Conservation (phyloP, 257 asterid genomes). For the Striga asiatica region DNA sequence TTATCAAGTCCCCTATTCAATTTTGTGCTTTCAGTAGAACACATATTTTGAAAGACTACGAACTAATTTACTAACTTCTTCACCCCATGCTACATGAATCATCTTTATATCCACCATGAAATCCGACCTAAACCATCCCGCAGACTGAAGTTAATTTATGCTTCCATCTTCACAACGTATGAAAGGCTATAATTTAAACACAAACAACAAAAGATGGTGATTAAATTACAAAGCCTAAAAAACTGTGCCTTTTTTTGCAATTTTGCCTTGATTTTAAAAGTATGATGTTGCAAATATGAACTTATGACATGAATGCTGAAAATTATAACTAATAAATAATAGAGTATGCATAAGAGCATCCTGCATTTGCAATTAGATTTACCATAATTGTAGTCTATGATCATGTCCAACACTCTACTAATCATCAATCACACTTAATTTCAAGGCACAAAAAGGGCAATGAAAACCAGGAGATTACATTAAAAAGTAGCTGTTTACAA, state of each 20-base stretch:
- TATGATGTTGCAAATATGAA: too few relatives aligned
- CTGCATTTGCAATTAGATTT: background rate
- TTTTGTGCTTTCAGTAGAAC: background rate
- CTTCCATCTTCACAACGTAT: too few relatives aligned
- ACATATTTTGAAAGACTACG: background rate
- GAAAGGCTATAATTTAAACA: too few relatives aligned
- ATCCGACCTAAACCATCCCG: constrained; percentile 71
- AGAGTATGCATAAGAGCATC: too few relatives aligned
- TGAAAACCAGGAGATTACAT: constrained; percentile 2
- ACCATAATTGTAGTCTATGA: too few relatives aligned
- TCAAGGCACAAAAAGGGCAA: background rate
- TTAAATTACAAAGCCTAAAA: too few relatives aligned
- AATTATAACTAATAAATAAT: too few relatives aligned
- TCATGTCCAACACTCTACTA: too few relatives aligned
- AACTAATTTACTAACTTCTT: background rate
- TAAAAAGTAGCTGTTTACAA: constrained; percentile 16
- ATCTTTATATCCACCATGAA: constrained; percentile 53
- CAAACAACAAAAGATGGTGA: too few relatives aligned
- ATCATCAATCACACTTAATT: background rate
- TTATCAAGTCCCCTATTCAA: background rate
- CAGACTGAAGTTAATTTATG: background rate
- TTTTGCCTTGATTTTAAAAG: too few relatives aligned
- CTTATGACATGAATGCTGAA: too few relatives aligned
- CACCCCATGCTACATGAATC: background rate
- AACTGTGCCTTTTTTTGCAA: too few relatives aligned